Evolutionary conservation across 1,284 basidiomycete genomes (phyloP).

Genomic region (Naganishia sp.): DNA sequence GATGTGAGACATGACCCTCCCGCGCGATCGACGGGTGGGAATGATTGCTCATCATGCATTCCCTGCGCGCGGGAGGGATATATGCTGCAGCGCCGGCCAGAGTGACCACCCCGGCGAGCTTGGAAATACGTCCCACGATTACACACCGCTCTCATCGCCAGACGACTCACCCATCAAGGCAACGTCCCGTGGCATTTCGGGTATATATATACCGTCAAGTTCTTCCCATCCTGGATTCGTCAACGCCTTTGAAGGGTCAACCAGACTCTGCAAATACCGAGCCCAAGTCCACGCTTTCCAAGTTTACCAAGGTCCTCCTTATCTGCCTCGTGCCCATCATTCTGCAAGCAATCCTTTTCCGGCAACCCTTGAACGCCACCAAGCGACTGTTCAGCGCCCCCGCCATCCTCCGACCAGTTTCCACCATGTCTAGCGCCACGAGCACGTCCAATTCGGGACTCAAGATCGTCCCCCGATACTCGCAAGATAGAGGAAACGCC

Average conservation of each 20-base stretch:
- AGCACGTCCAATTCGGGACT: constrained; percentile 14
- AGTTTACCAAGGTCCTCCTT: constrained; percentile 2
- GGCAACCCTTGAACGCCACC: constrained; percentile 8
- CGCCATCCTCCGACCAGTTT: constrained; percentile 1
- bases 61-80: background rate
- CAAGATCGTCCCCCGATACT: constrained; percentile 44
- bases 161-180: background rate
- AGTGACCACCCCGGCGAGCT: background rate
- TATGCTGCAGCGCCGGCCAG: background rate
- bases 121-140: background rate
- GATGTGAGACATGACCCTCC: constrained; percentile 13
- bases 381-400: constrained; percentile 15
- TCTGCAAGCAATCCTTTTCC: constrained; percentile 6
- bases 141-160: background rate
- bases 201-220: constrained; percentile 17
- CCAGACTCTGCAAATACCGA: constrained; percentile 15
- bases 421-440: constrained; percentile 18
- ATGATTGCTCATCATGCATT: constrained; percentile 16
- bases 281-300: background rate
- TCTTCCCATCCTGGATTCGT: constrained; percentile 18
- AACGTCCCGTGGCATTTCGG: background rate
- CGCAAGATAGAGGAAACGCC: constrained; percentile 70
- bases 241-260: constrained; percentile 18
- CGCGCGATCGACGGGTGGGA: background rate
- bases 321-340: constrained; percentile 23